These are phyloP conservation scores for Boletus rufocinnamomeus DNA, from an alignment of 768 basidiomycete species.

Conservation along the genomic window DNA sequence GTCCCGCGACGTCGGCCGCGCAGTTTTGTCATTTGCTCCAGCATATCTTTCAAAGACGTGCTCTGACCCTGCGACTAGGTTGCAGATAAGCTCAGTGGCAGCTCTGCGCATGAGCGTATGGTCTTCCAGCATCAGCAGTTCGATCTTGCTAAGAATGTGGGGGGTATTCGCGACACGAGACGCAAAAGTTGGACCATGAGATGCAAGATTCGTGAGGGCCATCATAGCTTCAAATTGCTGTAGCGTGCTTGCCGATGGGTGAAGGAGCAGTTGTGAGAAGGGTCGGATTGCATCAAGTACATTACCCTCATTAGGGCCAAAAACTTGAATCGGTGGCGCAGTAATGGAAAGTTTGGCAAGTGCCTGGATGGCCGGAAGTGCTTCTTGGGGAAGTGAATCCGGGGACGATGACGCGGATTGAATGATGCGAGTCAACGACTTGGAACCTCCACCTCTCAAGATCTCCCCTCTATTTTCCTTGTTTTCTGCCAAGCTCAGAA, in stretches of 20 bases:
- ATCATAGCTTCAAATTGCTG: slow-evolving; percentile 93
- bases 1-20: slow-evolving; percentile 46
- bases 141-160: slow-evolving; percentile 63
- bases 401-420: slow-evolving; percentile 44
- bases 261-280: slow-evolving; percentile 69
- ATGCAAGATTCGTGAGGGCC: slow-evolving; percentile 95
- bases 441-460: slow-evolving; percentile 77
- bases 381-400: slow-evolving; percentile 25
- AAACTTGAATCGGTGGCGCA: slow-evolving; percentile 84
- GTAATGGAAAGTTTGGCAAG: slow-evolving; percentile 93
- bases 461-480: slow-evolving; percentile 76
- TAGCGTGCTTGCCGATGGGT: slow-evolving; percentile 66
- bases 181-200: slow-evolving; percentile 65
- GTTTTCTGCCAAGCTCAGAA: slow-evolving; percentile 75
- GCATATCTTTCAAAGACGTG: slow-evolving; percentile 74
- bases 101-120: slow-evolving; percentile 83
- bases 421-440: slow-evolving; percentile 60
- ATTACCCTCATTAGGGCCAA: slow-evolving; percentile 79
- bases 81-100: slow-evolving; percentile 89
- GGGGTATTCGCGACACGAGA: slow-evolving; percentile 64
- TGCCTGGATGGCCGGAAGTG: slow-evolving; percentile 75
- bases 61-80: slow-evolving; percentile 79
- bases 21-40: slow-evolving; percentile 36
- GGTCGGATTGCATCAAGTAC: slow-evolving; percentile 85
- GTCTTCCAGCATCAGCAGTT: slow-evolving; percentile 78